These are phyloP conservation scores for Tremellales sp. DNA, from an alignment of 1,284 basidiomycete species.

Conservation along the genomic window DNA sequence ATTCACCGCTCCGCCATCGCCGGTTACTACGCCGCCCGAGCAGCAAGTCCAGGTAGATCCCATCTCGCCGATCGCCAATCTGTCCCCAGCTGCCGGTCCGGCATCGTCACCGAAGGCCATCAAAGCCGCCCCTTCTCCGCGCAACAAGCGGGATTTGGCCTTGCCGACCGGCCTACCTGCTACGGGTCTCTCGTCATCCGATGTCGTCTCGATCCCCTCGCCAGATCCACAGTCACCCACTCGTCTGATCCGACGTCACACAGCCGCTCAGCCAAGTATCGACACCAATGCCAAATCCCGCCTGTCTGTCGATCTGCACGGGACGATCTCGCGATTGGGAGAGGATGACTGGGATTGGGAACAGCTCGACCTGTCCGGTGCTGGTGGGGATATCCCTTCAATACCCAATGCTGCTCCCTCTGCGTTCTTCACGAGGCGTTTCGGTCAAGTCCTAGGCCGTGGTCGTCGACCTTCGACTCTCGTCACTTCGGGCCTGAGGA, in stretches of 20 bases:
- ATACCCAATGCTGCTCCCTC: conserved; percentile 24
- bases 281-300: conserved; percentile 24
- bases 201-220: conserved; percentile 26
- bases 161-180: conserved; percentile 24
- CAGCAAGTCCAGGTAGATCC: no score
- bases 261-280: conserved; percentile 7
- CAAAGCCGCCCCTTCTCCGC: background rate
- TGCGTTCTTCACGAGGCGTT: conserved; percentile 17
- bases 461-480: conserved; percentile 24
- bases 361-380: conserved; percentile 12
- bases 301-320: conserved; percentile 38
- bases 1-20: no score
- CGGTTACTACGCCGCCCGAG: no score
- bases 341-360: conserved; percentile 39
- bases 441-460: conserved; percentile 18
- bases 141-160: conserved; percentile 3
- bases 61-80: no score
- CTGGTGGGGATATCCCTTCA: conserved; percentile 7
- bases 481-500: conserved; percentile 5
- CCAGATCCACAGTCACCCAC: conserved; percentile 2
- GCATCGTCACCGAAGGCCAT: no score
- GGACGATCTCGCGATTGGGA: conserved; percentile 31
- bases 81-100: no score
- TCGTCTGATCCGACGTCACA: conserved; percentile 22
- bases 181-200: conserved; percentile 29